Conservation (phyloP, 2,329 filamentous ascomycete genomes). For the Phyllosticta citriasiana region DNA sequence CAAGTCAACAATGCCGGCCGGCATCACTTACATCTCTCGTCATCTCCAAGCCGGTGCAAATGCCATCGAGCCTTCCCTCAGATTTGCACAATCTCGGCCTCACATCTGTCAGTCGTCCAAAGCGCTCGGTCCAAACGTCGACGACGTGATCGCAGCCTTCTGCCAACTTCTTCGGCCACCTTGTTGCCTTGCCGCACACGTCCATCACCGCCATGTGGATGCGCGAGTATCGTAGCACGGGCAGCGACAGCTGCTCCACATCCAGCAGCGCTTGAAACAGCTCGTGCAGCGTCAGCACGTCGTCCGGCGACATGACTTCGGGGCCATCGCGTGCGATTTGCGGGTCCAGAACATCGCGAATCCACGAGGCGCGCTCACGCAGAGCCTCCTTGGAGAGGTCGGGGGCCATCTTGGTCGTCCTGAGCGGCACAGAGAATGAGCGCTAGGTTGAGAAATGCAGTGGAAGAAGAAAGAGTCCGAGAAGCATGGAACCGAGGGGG, state of each 20-base stretch:
- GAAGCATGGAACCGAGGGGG: neutral
- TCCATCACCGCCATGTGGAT: slow-evolving; percentile 37
- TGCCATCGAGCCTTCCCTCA: slow-evolving; percentile 33
- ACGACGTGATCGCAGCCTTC: slow-evolving; percentile 36
- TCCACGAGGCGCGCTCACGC: slow-evolving; percentile 31
- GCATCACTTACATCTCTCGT: slow-evolving; percentile 27
- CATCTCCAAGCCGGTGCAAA: slow-evolving; percentile 28
- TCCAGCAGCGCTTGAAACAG: slow-evolving; percentile 20
- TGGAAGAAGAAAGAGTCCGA: neutral
- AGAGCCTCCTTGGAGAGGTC: slow-evolving; percentile 16
- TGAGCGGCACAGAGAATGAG: neutral
- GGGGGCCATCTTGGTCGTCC: neutral
- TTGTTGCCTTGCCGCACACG: slow-evolving; percentile 34
- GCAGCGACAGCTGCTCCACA: slow-evolving; percentile 17
- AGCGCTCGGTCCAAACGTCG: slow-evolving; percentile 28
- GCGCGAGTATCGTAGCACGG: slow-evolving; percentile 32
- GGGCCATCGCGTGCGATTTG: slow-evolving; percentile 36
- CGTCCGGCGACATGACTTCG: slow-evolving; percentile 32
- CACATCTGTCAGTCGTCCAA: slow-evolving; percentile 29
- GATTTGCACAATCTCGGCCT: slow-evolving; percentile 33
- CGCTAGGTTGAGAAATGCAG: neutral
- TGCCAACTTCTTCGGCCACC: slow-evolving; percentile 36
- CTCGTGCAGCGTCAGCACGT: slow-evolving; percentile 35
- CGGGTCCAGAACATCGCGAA: slow-evolving; percentile 39
- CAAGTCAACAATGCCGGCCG: slow-evolving; percentile 10